Evolutionary conservation across 192 early-diverging fungal species (phyloP), one percentile per base, ranked within the genome.

Genomic region (Backusella liffmaniae): DNA sequence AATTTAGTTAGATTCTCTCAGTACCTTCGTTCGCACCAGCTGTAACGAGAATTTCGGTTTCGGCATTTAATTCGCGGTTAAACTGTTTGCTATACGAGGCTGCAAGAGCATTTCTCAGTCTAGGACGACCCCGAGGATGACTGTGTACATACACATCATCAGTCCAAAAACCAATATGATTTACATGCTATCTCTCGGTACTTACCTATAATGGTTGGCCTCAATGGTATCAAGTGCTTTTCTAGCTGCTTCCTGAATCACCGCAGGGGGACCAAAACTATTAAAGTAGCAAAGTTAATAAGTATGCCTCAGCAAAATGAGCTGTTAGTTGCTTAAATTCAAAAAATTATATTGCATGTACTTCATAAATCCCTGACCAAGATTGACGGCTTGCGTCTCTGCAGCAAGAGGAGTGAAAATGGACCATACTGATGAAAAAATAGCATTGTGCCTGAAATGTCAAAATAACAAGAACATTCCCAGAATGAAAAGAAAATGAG

Each of bases 251-350:
- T 91, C 84, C 71, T 88, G 89, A 41, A 99, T 91, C 85, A 99
- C 96, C 53, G 93, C 87, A 26, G 92, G 90, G n/a, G 97, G 94
- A n/a, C 92, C 90, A 79, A 96, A 99, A 81, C 95, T 94, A 70
- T 66, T 12, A 16, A n/a, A 29, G 34, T 49, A 59, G 72, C 8
- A 44, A 32, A 32, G 18, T 32, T 30, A 41, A 8, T 66, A 59
- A 53, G 16, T 18, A 18, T 49, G 18, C 6, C 18, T 49, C 3
- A 13, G 42, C 13, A 4, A 44, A 44, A 44, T 13, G 46, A 49
- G 18, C 18, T n/a, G 46, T 21, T n/a, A 49, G 5, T 49, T n/a
- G 15, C 6, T 49, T 49, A n/a, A 41, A 62, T 56, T 23, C 21
- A 18, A 66, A 36, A 32, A 23, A 29, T 35, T 67, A 21, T 29